These are phyloP conservation scores for Hygrophoropsis aurantiaca DNA, from an alignment of 768 basidiomycete genomes.

Conservation along the genomic window DNA sequence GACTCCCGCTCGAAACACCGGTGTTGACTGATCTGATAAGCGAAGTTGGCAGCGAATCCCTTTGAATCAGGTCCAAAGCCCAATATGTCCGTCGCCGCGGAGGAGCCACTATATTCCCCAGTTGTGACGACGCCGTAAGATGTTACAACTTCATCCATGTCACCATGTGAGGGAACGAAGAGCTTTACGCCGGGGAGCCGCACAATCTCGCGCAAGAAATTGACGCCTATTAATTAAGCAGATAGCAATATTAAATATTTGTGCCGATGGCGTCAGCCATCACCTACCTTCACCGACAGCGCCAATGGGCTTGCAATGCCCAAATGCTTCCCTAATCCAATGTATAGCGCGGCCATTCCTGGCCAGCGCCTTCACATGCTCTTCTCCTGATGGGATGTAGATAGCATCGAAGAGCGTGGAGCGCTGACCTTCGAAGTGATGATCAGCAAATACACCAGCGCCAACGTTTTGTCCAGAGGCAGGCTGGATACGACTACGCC, in stretches of 20 bases:
- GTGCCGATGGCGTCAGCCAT: neutral
- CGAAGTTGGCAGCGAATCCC: slow-evolving; percentile 60
- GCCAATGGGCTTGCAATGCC: slow-evolving; percentile 82
- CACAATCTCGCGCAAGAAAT: slow-evolving; percentile 47
- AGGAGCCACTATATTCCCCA: slow-evolving; percentile 45
- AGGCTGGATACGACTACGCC: slow-evolving; percentile 49
- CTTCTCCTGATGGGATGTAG: slow-evolving; percentile 70
- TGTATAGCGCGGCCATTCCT: slow-evolving; percentile 74
- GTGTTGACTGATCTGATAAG: slow-evolving; percentile 64
- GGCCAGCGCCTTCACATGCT: slow-evolving; percentile 55
- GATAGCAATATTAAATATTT: neutral
- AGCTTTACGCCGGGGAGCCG: slow-evolving; percentile 44
- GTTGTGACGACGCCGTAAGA: slow-evolving; percentile 68
- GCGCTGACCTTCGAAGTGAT: slow-evolving; percentile 75
- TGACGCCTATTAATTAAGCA: slow-evolving; percentile 37
- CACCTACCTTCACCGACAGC: slow-evolving; percentile 65
- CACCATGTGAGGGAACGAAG: slow-evolving; percentile 31
- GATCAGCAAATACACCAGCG: slow-evolving; percentile 51
- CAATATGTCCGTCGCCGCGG: slow-evolving; percentile 38
- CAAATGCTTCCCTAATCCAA: slow-evolving; percentile 83
- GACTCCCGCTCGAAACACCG: slow-evolving; percentile 63
- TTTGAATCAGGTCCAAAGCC: slow-evolving; percentile 44
- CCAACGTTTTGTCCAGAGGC: slow-evolving; percentile 27
- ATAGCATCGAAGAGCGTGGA: slow-evolving; percentile 85
- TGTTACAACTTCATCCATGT: slow-evolving; percentile 39